These are phyloP conservation scores for Ceriops zippeliana DNA, from an alignment of 345 rosid species.

Conservation along the genomic window DNA sequence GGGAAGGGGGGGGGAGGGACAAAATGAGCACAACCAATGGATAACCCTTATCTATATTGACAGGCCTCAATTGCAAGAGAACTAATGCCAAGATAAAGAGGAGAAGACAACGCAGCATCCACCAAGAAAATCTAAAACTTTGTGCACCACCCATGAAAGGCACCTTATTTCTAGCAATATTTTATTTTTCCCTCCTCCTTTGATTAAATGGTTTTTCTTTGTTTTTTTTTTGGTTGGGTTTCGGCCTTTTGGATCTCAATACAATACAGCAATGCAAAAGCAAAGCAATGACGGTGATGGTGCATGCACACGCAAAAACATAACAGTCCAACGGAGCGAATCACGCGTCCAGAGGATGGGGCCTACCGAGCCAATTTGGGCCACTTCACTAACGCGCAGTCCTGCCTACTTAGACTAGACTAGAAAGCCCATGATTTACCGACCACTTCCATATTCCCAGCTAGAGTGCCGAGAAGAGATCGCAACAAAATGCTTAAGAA, in stretches of 20 bases:
- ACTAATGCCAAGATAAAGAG: not conserved
- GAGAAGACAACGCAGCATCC: too few species aligned
- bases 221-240: not conserved
- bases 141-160: not conserved
- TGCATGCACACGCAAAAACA: not conserved
- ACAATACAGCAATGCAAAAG: not conserved
- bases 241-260: conserved; percentile 1
- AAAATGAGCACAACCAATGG: not conserved
- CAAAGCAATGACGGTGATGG: conserved; percentile 5
- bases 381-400: conserved; percentile 4
- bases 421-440: not conserved
- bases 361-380: conserved; percentile 20
- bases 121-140: too few species aligned
- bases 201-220: not conserved
- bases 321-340: not conserved
- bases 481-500: not conserved
- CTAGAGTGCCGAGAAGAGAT: not conserved
- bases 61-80: not conserved
- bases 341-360: conserved; percentile 17
- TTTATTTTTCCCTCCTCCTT: not conserved
- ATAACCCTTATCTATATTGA: conserved; percentile 16
- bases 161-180: not conserved
- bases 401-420: conserved; percentile 10
- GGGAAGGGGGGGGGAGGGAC: too few species aligned
- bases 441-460: not conserved